A percentile compares a stretch with the other conserved stretches of the same genome.
These are phyloP conservation scores for Fusarium redolens DNA, from an alignment of 2,329 filamentous ascomycete species.

Conservation along the genomic window DNA sequence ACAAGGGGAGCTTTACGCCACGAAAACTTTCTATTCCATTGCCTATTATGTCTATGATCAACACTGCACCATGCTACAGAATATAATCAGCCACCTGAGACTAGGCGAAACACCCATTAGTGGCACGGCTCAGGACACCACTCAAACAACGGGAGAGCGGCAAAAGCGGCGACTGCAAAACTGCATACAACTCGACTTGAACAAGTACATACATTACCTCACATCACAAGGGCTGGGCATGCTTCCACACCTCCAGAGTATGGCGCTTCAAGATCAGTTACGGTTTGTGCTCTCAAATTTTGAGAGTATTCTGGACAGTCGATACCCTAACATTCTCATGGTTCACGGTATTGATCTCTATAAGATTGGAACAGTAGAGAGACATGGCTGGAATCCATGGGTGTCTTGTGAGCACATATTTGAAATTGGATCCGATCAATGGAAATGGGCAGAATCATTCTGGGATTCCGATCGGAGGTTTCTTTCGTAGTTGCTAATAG, in stretches of 20 bases:
- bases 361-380: not conserved
- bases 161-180: not conserved
- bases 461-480: too few species aligned
- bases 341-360: not conserved
- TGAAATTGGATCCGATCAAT: fast-evolving
- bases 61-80: not conserved
- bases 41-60: not conserved
- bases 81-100: not conserved
- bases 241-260: not conserved
- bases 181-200: not conserved
- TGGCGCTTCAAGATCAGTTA: not conserved
- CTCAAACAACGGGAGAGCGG: not conserved
- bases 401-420: not conserved
- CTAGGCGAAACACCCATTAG: not conserved
- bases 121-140: not conserved
- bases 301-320: not conserved
- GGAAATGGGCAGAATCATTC: not conserved
- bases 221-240: not conserved
- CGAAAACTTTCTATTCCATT: not conserved
- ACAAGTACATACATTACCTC: not conserved
- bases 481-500: too few species aligned
- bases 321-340: not conserved
- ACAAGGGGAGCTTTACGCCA: fast-evolving
- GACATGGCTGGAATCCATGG: not conserved
- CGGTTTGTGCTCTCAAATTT: not conserved